Base-by-base conservation (phyloP, 2,329 filamentous ascomycete genomes). In the Claviceps capensis region DNA sequence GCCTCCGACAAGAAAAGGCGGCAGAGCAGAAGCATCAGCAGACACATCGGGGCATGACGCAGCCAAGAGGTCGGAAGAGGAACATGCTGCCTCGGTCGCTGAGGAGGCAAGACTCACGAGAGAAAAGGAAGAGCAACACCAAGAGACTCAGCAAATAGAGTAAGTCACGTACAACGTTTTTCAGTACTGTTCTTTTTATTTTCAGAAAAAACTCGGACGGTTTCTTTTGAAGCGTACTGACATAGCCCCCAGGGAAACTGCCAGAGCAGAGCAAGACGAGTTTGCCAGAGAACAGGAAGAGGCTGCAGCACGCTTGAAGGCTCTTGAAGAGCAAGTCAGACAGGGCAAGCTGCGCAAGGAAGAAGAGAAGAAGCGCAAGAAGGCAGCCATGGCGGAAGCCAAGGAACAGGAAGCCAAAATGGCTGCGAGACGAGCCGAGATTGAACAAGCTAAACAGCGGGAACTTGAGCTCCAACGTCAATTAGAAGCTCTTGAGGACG, bases 341-440 rank as follows among this genome's bases (percentile, higher is more conserved):
- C 87, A 90, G 64, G 88, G 90, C 61, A 98, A 97, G 72, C 72
- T 97, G 50, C 91, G 88, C 75, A 97, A 95, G 69, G 86, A 94
- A 59, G 93, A 98, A 67, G 93, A 96, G 71, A 96, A 95, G 74
- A 87, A 84, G 56, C 85, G 80, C 60, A 93, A 89, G 73, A 90
- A 95, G 71, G 91, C 88, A 22, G 89, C 89, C 9, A 76, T 86
- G 62, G 86, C 85, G 48, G 88, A 93, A 59, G 81, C 89, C 7
- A 91, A 88, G 67, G 88, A 95, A 61, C 90, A 94, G 65, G 91
- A 97, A 66, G 75, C 82, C 50, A 85, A 86, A 65, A 74, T 96
- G 57, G 87, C 87, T 23, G 85, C 86, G 38, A 87, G 93, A 61
- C 83, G 88, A 59, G 90, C 88, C 1, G 91, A 98, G 68, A 85